Evolutionary conservation across 169 alveolate genomes (phyloP).

Genomic region (Amoebophrya sp.): DNA sequence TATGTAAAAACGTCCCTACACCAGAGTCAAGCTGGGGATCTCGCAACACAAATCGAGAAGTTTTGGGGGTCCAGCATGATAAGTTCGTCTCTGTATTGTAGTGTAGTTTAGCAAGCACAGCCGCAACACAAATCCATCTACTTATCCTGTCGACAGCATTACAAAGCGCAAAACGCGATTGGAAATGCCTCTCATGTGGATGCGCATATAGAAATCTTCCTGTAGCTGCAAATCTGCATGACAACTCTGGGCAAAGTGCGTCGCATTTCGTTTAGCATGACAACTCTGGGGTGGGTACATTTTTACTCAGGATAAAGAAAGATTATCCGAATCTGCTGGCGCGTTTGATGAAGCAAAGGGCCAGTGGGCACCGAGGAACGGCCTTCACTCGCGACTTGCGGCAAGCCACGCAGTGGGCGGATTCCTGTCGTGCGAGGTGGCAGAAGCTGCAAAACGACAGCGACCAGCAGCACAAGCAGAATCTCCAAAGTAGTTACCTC

Average conservation of each 20-base stretch:
- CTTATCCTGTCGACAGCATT: too few relatives aligned
- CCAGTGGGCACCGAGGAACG: not conserved
- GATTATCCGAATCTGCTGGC: not conserved
- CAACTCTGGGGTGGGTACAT: not conserved
- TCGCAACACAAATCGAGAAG: too few relatives aligned
- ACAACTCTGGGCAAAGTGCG: not conserved
- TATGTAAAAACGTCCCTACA: not conserved
- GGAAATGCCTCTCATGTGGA: too few relatives aligned
- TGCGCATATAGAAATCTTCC: too few relatives aligned
- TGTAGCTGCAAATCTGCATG: too few relatives aligned
- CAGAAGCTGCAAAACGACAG: not conserved
- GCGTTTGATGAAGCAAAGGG: not conserved
- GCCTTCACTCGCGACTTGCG: not conserved
- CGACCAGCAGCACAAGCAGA: not conserved
- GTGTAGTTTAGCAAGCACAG: too few relatives aligned
- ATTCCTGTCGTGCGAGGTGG: not conserved
- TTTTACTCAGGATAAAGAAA: not conserved
- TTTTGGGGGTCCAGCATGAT: too few relatives aligned
- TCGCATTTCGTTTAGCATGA: not conserved
- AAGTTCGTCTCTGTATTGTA: too few relatives aligned
- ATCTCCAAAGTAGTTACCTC: not conserved
- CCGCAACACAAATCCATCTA: too few relatives aligned
- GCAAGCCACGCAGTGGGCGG: not conserved
- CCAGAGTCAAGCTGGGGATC: not conserved
- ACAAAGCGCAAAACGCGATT: too few relatives aligned